phyloP scores from a whole-genome alignment of 257 asterid genomes.

The Solanum peruvianum region DNA sequence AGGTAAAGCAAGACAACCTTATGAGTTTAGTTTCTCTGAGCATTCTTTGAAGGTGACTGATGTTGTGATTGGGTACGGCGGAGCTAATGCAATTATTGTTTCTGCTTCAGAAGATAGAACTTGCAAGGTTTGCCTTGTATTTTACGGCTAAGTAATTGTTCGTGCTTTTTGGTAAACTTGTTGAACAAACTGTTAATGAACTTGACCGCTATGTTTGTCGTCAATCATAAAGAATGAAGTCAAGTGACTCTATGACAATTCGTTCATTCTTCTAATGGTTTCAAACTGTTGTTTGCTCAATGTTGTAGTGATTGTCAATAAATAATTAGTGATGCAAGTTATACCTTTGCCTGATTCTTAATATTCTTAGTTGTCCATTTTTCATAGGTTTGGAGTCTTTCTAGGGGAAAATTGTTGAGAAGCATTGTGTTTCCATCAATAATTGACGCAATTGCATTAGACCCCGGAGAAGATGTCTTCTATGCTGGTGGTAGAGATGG shows the following conservation, averaged over 20 bases:
- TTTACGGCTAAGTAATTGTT: background rate
- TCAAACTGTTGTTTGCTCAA: background rate
- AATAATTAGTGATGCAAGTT: background rate
- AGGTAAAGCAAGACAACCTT: conserved; percentile 40
- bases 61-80: conserved; percentile 61
- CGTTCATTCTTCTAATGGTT: background rate
- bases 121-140: conserved; percentile 63
- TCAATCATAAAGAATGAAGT: background rate
- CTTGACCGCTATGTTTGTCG: background rate
- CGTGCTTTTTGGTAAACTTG: background rate
- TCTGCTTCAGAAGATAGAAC: conserved; percentile 95
- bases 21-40: conserved; percentile 65
- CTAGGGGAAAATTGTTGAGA: conserved; percentile 52
- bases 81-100: conserved; percentile 62
- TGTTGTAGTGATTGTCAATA: background rate
- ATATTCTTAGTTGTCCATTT: background rate
- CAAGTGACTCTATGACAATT: background rate
- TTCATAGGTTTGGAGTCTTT: conserved; percentile 78
- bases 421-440: conserved; percentile 66
- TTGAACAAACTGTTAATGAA: background rate
- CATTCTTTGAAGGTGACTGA: conserved; percentile 81
- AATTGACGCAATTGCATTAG: conserved; percentile 73
- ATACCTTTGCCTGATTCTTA: background rate
- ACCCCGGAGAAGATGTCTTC: conserved; percentile 70
- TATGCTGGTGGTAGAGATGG: conserved; percentile 98